Conservation (phyloP, 1,284 basidiomycete species). For the Cutaneotrichosporon spelunceum region DNA sequence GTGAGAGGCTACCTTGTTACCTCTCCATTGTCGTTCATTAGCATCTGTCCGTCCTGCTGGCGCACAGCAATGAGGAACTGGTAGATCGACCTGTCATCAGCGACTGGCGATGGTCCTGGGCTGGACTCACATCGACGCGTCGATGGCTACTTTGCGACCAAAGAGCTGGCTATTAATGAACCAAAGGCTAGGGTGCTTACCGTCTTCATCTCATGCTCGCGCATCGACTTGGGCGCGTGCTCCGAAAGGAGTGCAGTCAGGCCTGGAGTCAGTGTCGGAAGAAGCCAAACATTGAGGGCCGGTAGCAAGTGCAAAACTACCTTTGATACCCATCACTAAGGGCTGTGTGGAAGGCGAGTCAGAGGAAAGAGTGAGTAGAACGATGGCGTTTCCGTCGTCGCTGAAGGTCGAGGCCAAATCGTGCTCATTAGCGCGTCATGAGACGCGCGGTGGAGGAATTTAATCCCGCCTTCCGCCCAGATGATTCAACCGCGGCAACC, state of each 20-base stretch:
- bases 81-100: conserved; percentile 52
- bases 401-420: neutral
- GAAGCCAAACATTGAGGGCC: too few species aligned
- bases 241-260: conserved; percentile 84
- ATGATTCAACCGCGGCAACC: neutral
- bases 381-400: neutral
- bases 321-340: conserved; percentile 44
- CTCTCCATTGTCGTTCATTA: conserved; percentile 94
- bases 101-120: neutral
- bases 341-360: neutral
- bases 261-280: conserved; percentile 54
- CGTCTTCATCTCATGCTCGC: conserved; percentile 92
- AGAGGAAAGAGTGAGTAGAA: neutral
- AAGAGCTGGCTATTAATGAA: conserved; percentile 59
- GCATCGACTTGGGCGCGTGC: conserved; percentile 81
- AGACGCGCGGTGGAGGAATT: conserved; percentile 12
- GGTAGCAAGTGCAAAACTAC: too few species aligned
- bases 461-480: neutral
- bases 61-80: conserved; percentile 98
- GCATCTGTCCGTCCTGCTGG: conserved; percentile 91
- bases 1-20: conserved; percentile 67
- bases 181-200: conserved; percentile 24
- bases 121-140: conserved; percentile 80
- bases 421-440: conserved; percentile 1
- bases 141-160: conserved; percentile 96